These are phyloP conservation scores for Clonostachys byssicola DNA, from an alignment of 2,329 filamentous ascomycete species.

Conservation along the genomic window DNA sequence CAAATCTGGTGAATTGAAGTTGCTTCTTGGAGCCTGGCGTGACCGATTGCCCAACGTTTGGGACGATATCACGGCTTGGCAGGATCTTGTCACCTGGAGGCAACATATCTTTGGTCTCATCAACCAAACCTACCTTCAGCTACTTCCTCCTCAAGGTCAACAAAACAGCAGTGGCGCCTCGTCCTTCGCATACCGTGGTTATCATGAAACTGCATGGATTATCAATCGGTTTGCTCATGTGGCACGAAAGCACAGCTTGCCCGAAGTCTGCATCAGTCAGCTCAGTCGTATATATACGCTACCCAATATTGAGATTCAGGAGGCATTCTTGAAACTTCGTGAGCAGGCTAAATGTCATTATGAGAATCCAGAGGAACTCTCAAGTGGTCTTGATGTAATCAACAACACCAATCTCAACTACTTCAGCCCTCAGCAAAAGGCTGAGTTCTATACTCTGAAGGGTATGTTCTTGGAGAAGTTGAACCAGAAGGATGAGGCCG, in stretches of 20 bases:
- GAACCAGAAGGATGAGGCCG: constrained; percentile 83
- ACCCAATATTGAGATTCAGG: constrained; percentile 98
- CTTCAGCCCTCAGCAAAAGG: constrained; percentile 93
- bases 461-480: constrained; percentile 98
- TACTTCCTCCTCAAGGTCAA: constrained; percentile 70
- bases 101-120: constrained; percentile 99
- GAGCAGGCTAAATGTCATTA: constrained; percentile 99
- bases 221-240: constrained; percentile 99
- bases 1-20: constrained; percentile 93
- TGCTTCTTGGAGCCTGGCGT: constrained; percentile 90
- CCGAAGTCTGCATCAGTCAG: constrained; percentile 95
- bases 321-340: constrained; percentile 96
- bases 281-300: constrained; percentile 97
- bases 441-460: constrained; percentile 98
- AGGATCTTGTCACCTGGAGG: constrained; percentile 98
- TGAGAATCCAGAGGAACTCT: constrained; percentile 89
- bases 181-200: constrained; percentile 86
- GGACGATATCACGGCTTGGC: constrained; percentile 99
- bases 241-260: constrained; percentile 91
- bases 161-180: constrained; percentile 85
- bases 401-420: constrained; percentile 99
- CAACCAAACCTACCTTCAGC: constrained; percentile 84
- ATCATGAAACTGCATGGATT: constrained; percentile 99
- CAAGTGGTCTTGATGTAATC: constrained; percentile 92
- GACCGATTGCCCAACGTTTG: constrained; percentile 95